Evolutionary conservation across 305 asterid species (phyloP).

Genomic region (Rubia balearica): DNA sequence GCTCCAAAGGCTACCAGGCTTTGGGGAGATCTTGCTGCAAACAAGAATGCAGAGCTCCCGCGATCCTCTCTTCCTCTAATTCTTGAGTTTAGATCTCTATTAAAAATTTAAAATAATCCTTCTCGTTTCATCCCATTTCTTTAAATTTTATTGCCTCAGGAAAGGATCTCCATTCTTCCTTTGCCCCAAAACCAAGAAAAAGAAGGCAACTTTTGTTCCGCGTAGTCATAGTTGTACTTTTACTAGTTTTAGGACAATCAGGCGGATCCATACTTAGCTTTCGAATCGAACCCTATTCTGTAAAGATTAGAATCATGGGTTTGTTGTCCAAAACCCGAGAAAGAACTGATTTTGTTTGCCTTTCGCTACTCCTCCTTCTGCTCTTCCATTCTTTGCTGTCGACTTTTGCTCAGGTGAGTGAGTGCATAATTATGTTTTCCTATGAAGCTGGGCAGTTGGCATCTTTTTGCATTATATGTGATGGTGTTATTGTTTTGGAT

Average conservation of each 20-base stretch:
- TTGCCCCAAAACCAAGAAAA: constrained; percentile 2
- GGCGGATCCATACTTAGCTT: constrained; percentile 8
- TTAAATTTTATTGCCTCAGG: constrained; percentile 2
- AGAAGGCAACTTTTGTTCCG: neutral
- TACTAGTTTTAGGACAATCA: neutral
- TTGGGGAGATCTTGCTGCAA: constrained; percentile 17
- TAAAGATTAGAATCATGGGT: constrained; percentile 23
- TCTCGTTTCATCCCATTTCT: constrained; percentile 2
- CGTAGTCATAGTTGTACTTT: neutral
- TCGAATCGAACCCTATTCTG: constrained; percentile 2
- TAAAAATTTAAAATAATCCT: neutral
- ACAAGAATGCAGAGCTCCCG: constrained; percentile 10
- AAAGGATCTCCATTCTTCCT: constrained; percentile 8
- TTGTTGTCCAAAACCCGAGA: constrained; percentile 21
- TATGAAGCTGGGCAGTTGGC: neutral
- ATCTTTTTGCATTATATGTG: neutral
- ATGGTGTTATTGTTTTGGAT: constrained; percentile 15
- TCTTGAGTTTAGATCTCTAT: constrained; percentile 6
- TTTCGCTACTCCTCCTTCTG: constrained; percentile 26
- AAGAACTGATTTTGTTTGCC: constrained; percentile 16
- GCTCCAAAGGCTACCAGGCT: neutral
- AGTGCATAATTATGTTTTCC: neutral
- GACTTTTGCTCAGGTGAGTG: constrained; percentile 51
- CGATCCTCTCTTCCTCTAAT: constrained; percentile 11
- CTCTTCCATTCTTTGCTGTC: constrained; percentile 25